phyloP scores from a whole-genome alignment of 2,329 filamentous ascomycete genomes.

The Trichophyton schoenleinii region DNA sequence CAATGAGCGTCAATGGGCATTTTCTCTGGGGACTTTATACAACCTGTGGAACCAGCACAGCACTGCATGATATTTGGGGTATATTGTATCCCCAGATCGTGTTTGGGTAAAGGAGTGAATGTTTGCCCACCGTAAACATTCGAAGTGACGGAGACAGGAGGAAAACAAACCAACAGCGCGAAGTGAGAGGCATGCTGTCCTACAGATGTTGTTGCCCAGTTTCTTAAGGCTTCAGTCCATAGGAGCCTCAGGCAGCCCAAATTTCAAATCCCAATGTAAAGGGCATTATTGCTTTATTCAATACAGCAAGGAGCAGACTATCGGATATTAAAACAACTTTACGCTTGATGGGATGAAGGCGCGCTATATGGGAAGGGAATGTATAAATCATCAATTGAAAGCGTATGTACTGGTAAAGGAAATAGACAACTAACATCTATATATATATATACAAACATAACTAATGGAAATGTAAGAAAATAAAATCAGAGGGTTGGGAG shows the following conservation, averaged over 20 bases:
- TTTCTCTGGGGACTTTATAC: neutral
- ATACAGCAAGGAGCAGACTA: neutral
- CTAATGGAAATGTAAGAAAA: no score
- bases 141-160: neutral
- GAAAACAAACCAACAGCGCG: neutral
- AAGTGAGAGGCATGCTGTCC: neutral
- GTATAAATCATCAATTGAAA: neutral
- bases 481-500: neutral
- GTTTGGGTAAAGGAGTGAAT: neutral
- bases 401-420: neutral
- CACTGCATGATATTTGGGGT: neutral
- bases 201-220: neutral
- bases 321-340: neutral
- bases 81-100: neutral
- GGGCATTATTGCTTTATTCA: neutral
- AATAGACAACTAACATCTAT: neutral
- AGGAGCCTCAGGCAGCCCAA: neutral
- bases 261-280: neutral
- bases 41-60: neutral
- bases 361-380: neutral
- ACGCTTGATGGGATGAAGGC: neutral
- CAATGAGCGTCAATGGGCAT: neutral
- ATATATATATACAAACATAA: neutral
- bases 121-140: neutral
- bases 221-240: neutral